A percentile compares a stretch with the other conserved stretches of the same genome.
phyloP scores from a whole-genome alignment of 2,329 filamentous ascomycete species.

The Sphaerulina musiva region DNA sequence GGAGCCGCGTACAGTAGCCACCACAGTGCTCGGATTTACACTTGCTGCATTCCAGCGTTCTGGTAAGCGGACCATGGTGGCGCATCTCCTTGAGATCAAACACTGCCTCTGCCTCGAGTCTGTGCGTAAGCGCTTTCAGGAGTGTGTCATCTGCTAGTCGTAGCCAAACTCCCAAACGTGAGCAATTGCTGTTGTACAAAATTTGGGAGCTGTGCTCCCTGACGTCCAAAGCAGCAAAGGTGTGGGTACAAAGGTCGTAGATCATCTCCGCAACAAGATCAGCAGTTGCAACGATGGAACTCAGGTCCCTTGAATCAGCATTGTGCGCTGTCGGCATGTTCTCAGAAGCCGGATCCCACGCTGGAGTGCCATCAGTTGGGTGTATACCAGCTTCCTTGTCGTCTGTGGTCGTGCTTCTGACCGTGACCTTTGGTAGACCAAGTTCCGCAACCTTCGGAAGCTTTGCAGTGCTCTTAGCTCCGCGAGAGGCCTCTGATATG shows the following conservation, averaged over 20 bases:
- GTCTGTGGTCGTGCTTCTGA: not conserved
- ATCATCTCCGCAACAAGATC: not conserved
- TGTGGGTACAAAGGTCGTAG: conserved; percentile 2
- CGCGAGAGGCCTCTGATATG: not conserved
- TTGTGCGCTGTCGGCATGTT: not conserved
- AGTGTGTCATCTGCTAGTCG: conserved; percentile 16
- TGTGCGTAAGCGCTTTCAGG: conserved; percentile 9
- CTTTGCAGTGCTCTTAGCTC: not conserved
- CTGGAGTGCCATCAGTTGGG: not conserved
- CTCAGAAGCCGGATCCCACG: not conserved
- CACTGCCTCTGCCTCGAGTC: conserved; percentile 4
- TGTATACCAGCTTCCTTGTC: not conserved
- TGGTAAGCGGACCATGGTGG: not conserved
- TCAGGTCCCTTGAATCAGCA: not conserved
- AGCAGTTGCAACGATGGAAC: not conserved
- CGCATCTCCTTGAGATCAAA: conserved; percentile 1
- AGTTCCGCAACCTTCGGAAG: not conserved
- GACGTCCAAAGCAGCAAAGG: conserved; percentile 4
- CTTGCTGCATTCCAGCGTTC: conserved; percentile 1
- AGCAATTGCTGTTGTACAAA: conserved; percentile 1
- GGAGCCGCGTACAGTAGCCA: conserved; percentile 10
- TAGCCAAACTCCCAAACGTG: not conserved
- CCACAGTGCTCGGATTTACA: conserved; percentile 9
- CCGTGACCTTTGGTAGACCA: not conserved
- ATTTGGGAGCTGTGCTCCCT: conserved; percentile 3